A percentile compares a stretch with the other conserved stretches of the same genome.
phyloP scores from a whole-genome alignment of 176 grass and related monocot species.

The sorghum (Sorghum bicolor) region Sorghum_bicolor_NCBIv3 NC_012870.2:70327001-70327500 shows the following conservation, averaged over 20 bases:
- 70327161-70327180: conserved; percentile 16
- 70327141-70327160: conserved; percentile 12
- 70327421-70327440: too few relatives aligned
- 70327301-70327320: too few relatives aligned
- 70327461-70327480: too few relatives aligned
- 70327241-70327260: background rate
- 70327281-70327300: background rate
- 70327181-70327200: background rate
- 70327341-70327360: too few relatives aligned
- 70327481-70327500: too few relatives aligned
- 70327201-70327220: background rate
- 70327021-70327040: conserved; percentile 37
- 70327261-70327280: background rate
- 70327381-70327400: too few relatives aligned
- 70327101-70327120: conserved; percentile 4
- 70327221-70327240: background rate
- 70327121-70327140: background rate
- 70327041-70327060: background rate
- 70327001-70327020: conserved; percentile 36
- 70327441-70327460: too few relatives aligned
- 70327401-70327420: too few relatives aligned
- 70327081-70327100: conserved; percentile 13
- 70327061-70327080: conserved; percentile 23
- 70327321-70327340: too few relatives aligned
- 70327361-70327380: too few relatives aligned